phyloP scores from a whole-genome alignment of 2,329 filamentous ascomycete species.

The Thyridium curvatum region DNA sequence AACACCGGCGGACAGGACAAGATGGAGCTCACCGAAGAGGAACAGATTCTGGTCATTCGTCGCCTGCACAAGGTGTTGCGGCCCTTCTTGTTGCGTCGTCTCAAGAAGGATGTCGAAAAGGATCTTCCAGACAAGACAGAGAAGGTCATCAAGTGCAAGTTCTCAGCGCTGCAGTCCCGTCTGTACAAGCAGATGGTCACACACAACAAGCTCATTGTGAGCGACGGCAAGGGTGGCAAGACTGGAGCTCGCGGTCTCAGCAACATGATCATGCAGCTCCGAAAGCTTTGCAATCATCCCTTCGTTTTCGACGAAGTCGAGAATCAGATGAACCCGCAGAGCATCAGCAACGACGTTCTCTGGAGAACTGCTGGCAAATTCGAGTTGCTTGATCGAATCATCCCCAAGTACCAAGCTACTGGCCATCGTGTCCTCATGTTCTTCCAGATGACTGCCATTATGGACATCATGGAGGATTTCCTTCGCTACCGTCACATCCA shows the following conservation, averaged over 20 bases:
- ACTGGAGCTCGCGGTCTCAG: slow-evolving; percentile 88
- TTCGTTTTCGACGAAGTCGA: slow-evolving; percentile 98
- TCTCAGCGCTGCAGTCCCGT: slow-evolving; percentile 87
- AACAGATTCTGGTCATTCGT: slow-evolving; percentile 95
- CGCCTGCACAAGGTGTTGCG: slow-evolving; percentile 96
- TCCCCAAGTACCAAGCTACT: slow-evolving; percentile 88
- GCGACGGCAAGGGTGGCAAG: slow-evolving; percentile 93
- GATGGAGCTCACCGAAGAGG: slow-evolving; percentile 99
- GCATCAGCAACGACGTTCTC: slow-evolving; percentile 82
- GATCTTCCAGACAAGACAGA: slow-evolving; percentile 98
- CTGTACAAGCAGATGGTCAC: slow-evolving; percentile 97
- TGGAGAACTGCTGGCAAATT: slow-evolving; percentile 98
- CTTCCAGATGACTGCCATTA: slow-evolving; percentile 99
- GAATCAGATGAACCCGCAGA: slow-evolving; percentile 89
- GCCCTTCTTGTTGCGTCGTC: slow-evolving; percentile 92
- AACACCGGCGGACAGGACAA: slow-evolving; percentile 97
- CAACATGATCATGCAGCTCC: slow-evolving; percentile 99
- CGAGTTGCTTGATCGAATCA: slow-evolving; percentile 82
- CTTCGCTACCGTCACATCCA: slow-evolving; percentile 74
- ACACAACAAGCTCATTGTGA: slow-evolving; percentile 89
- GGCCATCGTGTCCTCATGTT: slow-evolving; percentile 98
- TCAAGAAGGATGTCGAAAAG: slow-evolving; percentile 99
- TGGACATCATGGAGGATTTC: slow-evolving; percentile 99
- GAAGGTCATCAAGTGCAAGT: slow-evolving; percentile 98
- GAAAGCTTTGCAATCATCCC: slow-evolving; percentile 97